These are phyloP conservation scores for Houttuynia cordata DNA, from an alignment of 164 flowering plant genomes.

Conservation along the genomic window DNA sequence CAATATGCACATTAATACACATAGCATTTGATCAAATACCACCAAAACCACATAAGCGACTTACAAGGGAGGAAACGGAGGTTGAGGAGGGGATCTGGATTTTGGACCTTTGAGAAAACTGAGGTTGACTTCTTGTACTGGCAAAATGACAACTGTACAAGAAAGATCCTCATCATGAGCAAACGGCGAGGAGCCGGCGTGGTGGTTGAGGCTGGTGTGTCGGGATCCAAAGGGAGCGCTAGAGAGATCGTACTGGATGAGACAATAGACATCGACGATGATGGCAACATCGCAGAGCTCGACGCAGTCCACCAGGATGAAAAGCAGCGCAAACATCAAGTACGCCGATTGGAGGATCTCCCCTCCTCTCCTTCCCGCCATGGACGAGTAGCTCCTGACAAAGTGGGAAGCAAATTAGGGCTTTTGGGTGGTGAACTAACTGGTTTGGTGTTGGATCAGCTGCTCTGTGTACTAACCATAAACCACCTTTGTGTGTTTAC, in stretches of 20 bases:
- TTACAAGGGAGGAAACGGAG: too few species aligned
- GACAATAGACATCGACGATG: slow-evolving; percentile 89
- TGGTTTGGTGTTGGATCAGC: not conserved
- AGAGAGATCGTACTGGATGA: slow-evolving; percentile 86
- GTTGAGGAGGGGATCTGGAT: too few species aligned
- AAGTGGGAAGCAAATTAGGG: not conserved
- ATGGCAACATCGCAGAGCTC: slow-evolving; percentile 90
- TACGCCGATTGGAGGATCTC: slow-evolving; percentile 40
- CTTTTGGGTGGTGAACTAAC: too few species aligned
- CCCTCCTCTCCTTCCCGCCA: slow-evolving; percentile 22
- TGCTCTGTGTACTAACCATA: too few species aligned
- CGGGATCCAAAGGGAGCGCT: slow-evolving; percentile 96
- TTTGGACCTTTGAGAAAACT: slow-evolving; percentile 48
- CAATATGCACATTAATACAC: slow-evolving; percentile 33
- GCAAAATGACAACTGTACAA: slow-evolving; percentile 62
- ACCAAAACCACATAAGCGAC: too few species aligned
- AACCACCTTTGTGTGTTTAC: too few species aligned
- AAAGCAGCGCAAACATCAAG: slow-evolving; percentile 39
- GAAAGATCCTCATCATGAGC: slow-evolving; percentile 63
- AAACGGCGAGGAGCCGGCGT: slow-evolving; percentile 57
- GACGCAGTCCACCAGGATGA: slow-evolving; percentile 67
- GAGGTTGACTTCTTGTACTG: slow-evolving; percentile 53
- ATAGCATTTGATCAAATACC: not conserved
- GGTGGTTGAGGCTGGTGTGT: slow-evolving; percentile 66
- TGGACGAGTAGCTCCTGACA: slow-evolving; percentile 4